Evolutionary conservation across 805 yeast genomes (phyloP).

Genomic region (Starmerella floricola): DNA sequence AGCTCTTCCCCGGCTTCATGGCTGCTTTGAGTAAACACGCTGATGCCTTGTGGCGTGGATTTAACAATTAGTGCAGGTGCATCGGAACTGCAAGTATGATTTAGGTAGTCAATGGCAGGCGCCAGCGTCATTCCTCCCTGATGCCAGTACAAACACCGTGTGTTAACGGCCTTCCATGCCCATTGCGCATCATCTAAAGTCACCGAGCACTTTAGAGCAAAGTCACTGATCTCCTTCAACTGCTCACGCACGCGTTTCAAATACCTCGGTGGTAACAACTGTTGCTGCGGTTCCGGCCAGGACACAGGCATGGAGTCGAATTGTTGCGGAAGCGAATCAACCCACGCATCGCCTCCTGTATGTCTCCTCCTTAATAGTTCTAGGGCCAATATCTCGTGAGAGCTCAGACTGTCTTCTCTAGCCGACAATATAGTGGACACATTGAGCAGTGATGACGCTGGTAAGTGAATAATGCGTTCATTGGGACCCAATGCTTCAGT

Average conservation of each 20-base stretch:
- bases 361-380: constrained; percentile 5
- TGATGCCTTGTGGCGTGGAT: constrained; percentile 46
- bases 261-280: constrained; percentile 20
- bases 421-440: constrained; percentile 3
- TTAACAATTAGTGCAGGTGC: constrained; percentile 19
- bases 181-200: constrained; percentile 30
- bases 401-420: not conserved
- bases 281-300: constrained; percentile 36
- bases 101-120: constrained; percentile 79
- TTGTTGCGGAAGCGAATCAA: constrained; percentile 55
- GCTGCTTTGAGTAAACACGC: constrained; percentile 34
- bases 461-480: constrained; percentile 17
- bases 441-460: constrained; percentile 17
- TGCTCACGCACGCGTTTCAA: constrained; percentile 19
- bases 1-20: constrained; percentile 44
- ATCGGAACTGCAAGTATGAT: constrained; percentile 39
- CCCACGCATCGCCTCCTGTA: constrained; percentile 29
- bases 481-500: constrained; percentile 26
- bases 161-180: constrained; percentile 81
- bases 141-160: constrained; percentile 77
- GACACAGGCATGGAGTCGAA: constrained; percentile 47
- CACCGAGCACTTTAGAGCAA: constrained; percentile 1
- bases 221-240: not conserved
- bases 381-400: constrained; percentile 19
- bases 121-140: constrained; percentile 72